Evolutionary conservation across 345 rosid genomes (phyloP), one percentile per base, ranked within the genome.

Genomic region (Melastoma malabathricum): DNA sequence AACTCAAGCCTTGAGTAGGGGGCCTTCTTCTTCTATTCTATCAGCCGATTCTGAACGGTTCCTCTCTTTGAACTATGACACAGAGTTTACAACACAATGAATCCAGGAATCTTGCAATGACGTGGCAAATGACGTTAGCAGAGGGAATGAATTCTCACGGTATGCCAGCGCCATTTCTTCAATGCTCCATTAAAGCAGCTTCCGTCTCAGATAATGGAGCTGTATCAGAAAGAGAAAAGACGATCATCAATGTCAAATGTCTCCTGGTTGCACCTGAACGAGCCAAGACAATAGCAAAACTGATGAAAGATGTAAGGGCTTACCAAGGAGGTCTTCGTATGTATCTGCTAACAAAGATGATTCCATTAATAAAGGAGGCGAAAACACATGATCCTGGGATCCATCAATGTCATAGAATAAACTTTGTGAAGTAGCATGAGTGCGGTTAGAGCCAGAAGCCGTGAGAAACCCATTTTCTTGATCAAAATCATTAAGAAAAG

Each of bases 301-400:
- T 10, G 10, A 39, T 53, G 56, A 9, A 16, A 5, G n/a, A 43
- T 14, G 19, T 18, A 59, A 59, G 16, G 61, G 67, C 73, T 58
- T 81, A 92, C 99, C 99, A 13, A 92, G 81, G 51, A 92, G 75
- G 70, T 92, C 97, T 61, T 92, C 99, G 54, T 82, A 84, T 43
- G 89, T 45, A 66, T 88, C 99, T 1, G 78, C 64, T 54, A 87
- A 66, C 47, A 92, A 54, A 27, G 84, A 75, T 15, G 89, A 68
- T 58, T 84, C 95, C 81, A 85, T 72, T 41, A 92, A 69, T 59
- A 92, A 67, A 71, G 88, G 98, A 47, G 98, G 97, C 9, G 99
- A 92, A 64, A 83, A 83, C 41, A 82, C 95, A 75, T 79, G 83
- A 63, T 76, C 84, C 57, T 70, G 74, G 18, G 62, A 50, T 57